Base-by-base conservation (phyloP, 306 rosid species). In the apple (Malus domestica) region DNA sequence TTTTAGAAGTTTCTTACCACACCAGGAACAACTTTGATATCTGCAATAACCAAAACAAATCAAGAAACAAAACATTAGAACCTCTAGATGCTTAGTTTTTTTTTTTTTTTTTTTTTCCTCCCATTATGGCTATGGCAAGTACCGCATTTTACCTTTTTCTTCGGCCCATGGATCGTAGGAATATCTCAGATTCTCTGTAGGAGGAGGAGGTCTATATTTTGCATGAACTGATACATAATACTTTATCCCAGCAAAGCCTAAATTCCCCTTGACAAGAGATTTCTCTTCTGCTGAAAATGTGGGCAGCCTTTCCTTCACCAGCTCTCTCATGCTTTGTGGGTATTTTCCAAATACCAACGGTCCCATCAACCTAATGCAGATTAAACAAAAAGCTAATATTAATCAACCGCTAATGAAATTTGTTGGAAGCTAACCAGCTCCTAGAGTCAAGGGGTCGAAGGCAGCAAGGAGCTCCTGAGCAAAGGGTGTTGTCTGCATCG, bases 291-390 rank as follows among this genome's bases (percentile, higher is more conserved):
- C 10, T 1, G 79, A 71, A 72, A 85, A 81, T 4, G 13, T 9
- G 1, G 88, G 88, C 4, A 85, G 67, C 68, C 85, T 81, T 20
- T 85, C 77, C 46, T 59, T 70, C 60, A 85, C 81, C 12, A 66
- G 20, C 4, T 52, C n/a, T 45, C 12, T 78, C 81, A 81, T 78
- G 13, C 15, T 67, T 30, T 67, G 12, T 25, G 85, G 85, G 62
- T 85, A 85, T 44, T 67, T 52, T 11, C 85, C 85, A n/a, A 16
- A 29, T 5, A 71, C 15, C 11, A 85, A 9, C 38, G 85, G 85
- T 12, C 70, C 67, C 63, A 85, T 25, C 33, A 64, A 11, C 86
- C 83, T 83, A 32, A 64, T 70, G 40, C 19, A 40, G 6, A 30
- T 30, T 30, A 30, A 30, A 30, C 33, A 42, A 44, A 0, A 45